These are phyloP conservation scores for Poteriospumella lacustris DNA, from an alignment of 108 stramenopile genomes.

Conservation along the genomic window DNA sequence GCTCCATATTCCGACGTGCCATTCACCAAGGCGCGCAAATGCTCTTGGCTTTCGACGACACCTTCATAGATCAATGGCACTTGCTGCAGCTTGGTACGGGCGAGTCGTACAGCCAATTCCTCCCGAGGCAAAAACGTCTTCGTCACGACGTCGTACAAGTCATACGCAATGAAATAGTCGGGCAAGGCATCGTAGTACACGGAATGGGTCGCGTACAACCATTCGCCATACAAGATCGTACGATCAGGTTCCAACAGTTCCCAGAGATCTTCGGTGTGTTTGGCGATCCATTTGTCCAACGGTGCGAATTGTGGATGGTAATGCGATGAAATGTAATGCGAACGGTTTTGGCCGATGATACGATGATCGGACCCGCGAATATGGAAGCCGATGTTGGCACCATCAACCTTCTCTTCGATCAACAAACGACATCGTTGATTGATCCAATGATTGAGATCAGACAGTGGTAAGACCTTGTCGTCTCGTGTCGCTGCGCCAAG, in stretches of 20 bases:
- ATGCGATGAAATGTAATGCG: slow-evolving; percentile 42
- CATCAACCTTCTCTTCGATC: slow-evolving; percentile 60
- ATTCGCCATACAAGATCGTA: slow-evolving; percentile 52
- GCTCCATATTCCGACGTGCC: neutral
- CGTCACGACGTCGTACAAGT: slow-evolving; percentile 46
- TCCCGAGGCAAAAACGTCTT: slow-evolving; percentile 24
- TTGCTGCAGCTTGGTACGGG: neutral
- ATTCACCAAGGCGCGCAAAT: neutral
- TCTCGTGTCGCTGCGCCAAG: slow-evolving; percentile 24
- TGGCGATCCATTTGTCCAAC: slow-evolving; percentile 33
- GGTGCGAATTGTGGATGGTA: slow-evolving; percentile 42
- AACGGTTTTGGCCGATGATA: slow-evolving; percentile 51
- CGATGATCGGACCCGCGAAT: neutral
- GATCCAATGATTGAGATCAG: neutral
- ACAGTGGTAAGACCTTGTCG: neutral
- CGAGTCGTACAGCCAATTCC: neutral
- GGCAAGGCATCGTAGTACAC: slow-evolving; percentile 48
- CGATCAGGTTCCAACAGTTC: slow-evolving; percentile 29
- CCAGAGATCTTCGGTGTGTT: slow-evolving; percentile 32
- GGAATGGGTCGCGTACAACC: slow-evolving; percentile 52
- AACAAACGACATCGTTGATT: neutral
- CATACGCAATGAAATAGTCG: slow-evolving; percentile 54
- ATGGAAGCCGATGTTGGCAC: slow-evolving; percentile 56
- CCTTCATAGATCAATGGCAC: neutral
- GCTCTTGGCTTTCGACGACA: neutral